Evolutionary conservation across 768 basidiomycete genomes (phyloP).

Genomic region (Infundibulicybe gibba): DNA sequence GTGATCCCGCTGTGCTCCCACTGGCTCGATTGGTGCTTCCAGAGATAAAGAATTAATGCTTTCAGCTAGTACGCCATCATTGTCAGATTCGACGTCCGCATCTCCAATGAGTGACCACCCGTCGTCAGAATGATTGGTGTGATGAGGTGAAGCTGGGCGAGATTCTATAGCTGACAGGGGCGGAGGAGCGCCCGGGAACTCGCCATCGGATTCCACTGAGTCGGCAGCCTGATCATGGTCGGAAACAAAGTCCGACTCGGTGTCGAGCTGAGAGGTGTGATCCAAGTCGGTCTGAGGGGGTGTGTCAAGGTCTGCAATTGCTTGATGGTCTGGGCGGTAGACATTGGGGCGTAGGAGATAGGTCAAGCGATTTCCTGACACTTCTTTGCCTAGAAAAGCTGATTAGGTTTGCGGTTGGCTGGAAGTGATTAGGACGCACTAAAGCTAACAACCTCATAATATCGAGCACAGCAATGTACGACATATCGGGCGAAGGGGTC

Average conservation of each 20-base stretch:
- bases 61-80: constrained; percentile 22
- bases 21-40: constrained; percentile 10
- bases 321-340: constrained; percentile 50
- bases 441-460: constrained; percentile 77
- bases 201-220: constrained; percentile 32
- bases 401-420: background rate
- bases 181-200: constrained; percentile 22
- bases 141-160: constrained; percentile 3
- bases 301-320: constrained; percentile 49
- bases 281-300: constrained; percentile 72
- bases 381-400: constrained; percentile 49
- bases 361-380: constrained; percentile 58
- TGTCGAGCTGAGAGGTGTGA: constrained; percentile 45
- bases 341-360: constrained; percentile 80
- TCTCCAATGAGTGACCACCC: constrained; percentile 34
- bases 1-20: constrained; percentile 3
- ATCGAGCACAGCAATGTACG: constrained; percentile 80
- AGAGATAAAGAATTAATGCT: constrained; percentile 31
- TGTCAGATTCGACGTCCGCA: constrained; percentile 22
- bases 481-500: constrained; percentile 78
- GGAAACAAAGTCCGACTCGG: constrained; percentile 51
- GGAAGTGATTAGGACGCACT: constrained; percentile 45
- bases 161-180: constrained; percentile 16
- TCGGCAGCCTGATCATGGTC: constrained; percentile 49
- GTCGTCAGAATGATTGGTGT: constrained; percentile 9